Base-by-base conservation (phyloP, 208 protist species). In the Trypanosoma scelopori region DNA sequence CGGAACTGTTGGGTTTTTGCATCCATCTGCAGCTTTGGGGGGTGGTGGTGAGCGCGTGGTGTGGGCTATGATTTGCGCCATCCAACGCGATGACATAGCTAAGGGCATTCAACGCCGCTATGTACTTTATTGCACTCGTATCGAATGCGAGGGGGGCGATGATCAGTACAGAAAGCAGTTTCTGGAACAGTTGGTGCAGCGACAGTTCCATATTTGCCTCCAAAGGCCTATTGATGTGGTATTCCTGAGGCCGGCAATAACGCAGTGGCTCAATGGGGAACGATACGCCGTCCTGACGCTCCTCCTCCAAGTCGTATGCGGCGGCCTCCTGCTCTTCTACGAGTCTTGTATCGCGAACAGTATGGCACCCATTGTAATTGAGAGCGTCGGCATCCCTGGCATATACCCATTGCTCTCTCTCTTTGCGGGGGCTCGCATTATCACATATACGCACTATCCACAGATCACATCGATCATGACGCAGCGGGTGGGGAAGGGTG, bases 371-470 rank as follows among this genome's bases (percentile, higher is more conserved):
- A 74, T 82, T 0, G 74, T 93, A 15, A 65, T 96, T 27, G 98
- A 99, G 69, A 98, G 96, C 30, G 98, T 97, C 52, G 98, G 98
- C 12, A 93, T 94, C 49, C 94, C 97, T 4, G 98, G 98, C 35
- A 84, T 94, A 9, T 99, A 97, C 65, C 97, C 97, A 6, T 65
- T 99, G 7, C 87, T 98, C 7, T 67, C 79, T 13, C n/a, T 89
- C 12, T 43, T 99, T 3, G 87, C 78, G 35, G 89, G 91, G 0
- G 84, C 82, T 47, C 67, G 41, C 0, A 90, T 99, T 5, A 85
- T 83, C 2, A 91, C 78, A 47, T 99, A 99, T 75, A 94, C 95
- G 1, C 99, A 99, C 78, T 99, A 99, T 76, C 98, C 99, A 23
- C 94, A 97, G 13, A 97, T 99, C 37, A 93, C 88, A 22, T 77